Evolutionary conservation across 2,329 filamentous ascomycete genomes (phyloP).

Genomic region (Fusarium sp.): DNA sequence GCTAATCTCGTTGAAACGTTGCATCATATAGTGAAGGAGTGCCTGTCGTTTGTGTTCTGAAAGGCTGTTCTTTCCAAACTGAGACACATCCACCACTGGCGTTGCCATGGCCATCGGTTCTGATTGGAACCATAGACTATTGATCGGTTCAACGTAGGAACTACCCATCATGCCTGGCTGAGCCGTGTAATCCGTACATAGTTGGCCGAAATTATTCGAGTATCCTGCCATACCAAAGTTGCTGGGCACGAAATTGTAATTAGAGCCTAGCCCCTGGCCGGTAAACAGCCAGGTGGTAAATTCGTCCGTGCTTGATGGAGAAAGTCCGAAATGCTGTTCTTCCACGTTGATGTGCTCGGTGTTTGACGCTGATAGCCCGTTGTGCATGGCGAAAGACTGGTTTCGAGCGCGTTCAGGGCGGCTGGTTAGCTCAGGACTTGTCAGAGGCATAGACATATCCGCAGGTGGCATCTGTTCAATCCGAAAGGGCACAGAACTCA

Average conservation of each 20-base stretch:
- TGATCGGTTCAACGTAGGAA: slow-evolving; percentile 46
- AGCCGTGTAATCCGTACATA: slow-evolving; percentile 44
- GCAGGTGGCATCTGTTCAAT: slow-evolving; percentile 38
- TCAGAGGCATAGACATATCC: slow-evolving; percentile 40
- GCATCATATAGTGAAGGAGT: slow-evolving; percentile 47
- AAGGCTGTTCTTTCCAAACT: slow-evolving; percentile 43
- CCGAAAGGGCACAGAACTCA: slow-evolving; percentile 31
- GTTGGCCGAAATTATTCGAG: slow-evolving; percentile 47
- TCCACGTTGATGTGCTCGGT: slow-evolving; percentile 41
- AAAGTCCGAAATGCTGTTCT: slow-evolving; percentile 45
- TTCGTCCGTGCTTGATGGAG: slow-evolving; percentile 46
- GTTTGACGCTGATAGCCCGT: slow-evolving; percentile 34
- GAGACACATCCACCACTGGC: slow-evolving; percentile 40
- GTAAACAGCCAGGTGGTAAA: slow-evolving; percentile 47
- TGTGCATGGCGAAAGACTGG: slow-evolving; percentile 41
- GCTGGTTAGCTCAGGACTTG: slow-evolving; percentile 36
- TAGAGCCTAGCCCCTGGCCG: slow-evolving; percentile 41
- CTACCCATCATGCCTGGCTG: slow-evolving; percentile 42
- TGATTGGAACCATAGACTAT: slow-evolving; percentile 47
- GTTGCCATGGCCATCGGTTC: slow-evolving; percentile 43
- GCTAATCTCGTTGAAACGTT: slow-evolving; percentile 47
- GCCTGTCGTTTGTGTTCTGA: slow-evolving; percentile 47
- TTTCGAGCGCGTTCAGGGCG: slow-evolving; percentile 38
- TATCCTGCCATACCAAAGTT: slow-evolving; percentile 43
- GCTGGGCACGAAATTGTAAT: slow-evolving; percentile 42